Base-by-base conservation (phyloP, 768 basidiomycete genomes). In the Xerocomellus amylosporus region DNA sequence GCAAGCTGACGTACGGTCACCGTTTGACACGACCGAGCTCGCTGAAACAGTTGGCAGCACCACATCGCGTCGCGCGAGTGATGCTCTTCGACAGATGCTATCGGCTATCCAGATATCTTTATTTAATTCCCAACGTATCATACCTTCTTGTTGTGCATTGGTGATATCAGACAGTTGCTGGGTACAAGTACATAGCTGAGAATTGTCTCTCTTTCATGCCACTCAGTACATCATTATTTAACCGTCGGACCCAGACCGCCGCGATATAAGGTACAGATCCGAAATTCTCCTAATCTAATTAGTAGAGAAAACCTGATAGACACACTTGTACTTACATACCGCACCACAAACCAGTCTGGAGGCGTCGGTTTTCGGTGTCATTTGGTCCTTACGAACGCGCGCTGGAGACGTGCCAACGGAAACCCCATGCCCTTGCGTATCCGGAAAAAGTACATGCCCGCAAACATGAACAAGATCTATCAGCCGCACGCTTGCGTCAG, bases 21-120 rank as follows among this genome's bases (percentile, higher is more conserved):
- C 73, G 7, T 80, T 75, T 51, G 53, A 68, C 40, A 64, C 73
- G 62, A 55, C 57, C 1, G 58, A 63, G 34, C 61, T 81, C 26
- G n/a, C n/a, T n/a, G n/a, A n/a, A 55, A 70, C 8, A 77, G 77
- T 34, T 79, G 77, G 79, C 55, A 55, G 40, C 67, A 74, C 19
- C 76, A 79, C 63, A 71, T 80, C 37, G 46, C 49, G 24, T 69
- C 62, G 22, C 67, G 59, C 31, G 64, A 51, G 30, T 54, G 50
- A 68, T 46, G 44, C 13, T 42, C 20, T 24, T 39, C 10, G 14
- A 12, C 5, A 13, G 31, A n/a, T 15, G 15, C 5, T n/a, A 20
- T 38, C 9, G 22, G 0, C 39, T 22, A 43, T 50, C 13, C 24
- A 3, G 20, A 2, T 26, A 34, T 51, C 33, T 20, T 49, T 36